Evolutionary conservation across 305 asterid genomes (phyloP), one percentile per base, ranked within the genome.

Genomic region (Fraxinus velutina): DNA sequence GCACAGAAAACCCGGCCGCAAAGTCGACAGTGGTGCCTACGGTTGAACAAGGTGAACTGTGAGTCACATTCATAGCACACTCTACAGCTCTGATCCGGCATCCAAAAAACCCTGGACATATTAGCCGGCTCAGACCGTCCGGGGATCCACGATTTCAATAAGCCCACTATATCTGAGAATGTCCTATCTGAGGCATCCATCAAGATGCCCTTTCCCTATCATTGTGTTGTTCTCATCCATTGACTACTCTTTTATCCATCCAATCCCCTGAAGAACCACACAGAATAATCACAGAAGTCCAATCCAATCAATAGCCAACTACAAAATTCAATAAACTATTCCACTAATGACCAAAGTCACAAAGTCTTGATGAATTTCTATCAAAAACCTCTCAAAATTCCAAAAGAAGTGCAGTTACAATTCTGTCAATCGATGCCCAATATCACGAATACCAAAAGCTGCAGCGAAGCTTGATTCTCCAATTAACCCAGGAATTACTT

Each of bases 51-150:
- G 6, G 94, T 91, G 89, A 96, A 96, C 66, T 89, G 92, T 0
- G 94, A 84, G 90, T 96, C 99, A 88, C 99, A 96, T 79, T 96
- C 99, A 83, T 96, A 96, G 90, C 99, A 96, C 57, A 96, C 98
- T 90, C 92, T 90, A 89, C 99, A 96, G 80, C 98, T 96, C 88
- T 91, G 87, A 83, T 96, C 99, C 83, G 98, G 99, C 98, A 96
- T 96, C 99, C 99, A 96, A 83, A 96, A 96, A 86, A 94, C 99
- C 90, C 97, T 91, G 3, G 98, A 92, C 86, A 89, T 90, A 78
- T 93, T 88, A 74, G 93, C 88, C 55, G 97, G 96, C 85, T 92
- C 96, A 22, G 90, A 82, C 86, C 92, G 90, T 92, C 93, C 84
- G 83, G 93, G 92, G 81, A 92, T 76, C 99, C 98, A 96, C 50